Evolutionary conservation across 257 asterid species (phyloP).

Genomic region (Cruciata laevipes): DNA sequence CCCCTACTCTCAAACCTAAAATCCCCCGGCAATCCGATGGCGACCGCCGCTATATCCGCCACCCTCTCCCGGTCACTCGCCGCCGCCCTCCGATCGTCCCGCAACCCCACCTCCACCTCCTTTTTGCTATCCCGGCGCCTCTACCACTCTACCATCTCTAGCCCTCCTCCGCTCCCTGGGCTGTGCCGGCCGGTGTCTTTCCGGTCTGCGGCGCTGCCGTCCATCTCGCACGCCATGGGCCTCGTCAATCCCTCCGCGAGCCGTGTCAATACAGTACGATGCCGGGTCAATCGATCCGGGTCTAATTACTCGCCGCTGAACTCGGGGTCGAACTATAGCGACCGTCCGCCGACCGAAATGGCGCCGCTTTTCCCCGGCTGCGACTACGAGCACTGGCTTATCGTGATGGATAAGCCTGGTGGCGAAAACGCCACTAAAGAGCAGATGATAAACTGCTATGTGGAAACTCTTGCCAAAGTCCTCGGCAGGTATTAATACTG

Average conservation of each 20-base stretch:
- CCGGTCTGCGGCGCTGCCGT: conserved; percentile 21
- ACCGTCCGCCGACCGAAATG: conserved; percentile 91
- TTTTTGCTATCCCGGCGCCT: conserved; percentile 35
- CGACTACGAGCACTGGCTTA: conserved; percentile 96
- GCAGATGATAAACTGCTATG: conserved; percentile 87
- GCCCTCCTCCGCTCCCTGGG: conserved; percentile 40
- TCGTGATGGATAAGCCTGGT: conserved; percentile 95
- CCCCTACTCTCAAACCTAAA: conserved; percentile 1
- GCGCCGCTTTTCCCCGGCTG: conserved; percentile 97
- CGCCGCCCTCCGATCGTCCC: conserved; percentile 39
- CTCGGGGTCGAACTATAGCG: conserved; percentile 69
- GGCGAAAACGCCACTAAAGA: conserved; percentile 90
- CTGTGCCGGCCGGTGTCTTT: conserved; percentile 25
- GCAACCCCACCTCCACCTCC: conserved; percentile 24
- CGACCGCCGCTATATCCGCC: conserved; percentile 37
- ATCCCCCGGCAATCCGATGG: background rate
- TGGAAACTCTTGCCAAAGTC: conserved; percentile 73
- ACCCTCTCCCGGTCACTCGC: conserved; percentile 42
- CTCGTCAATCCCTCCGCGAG: conserved; percentile 17
- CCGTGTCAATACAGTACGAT: conserved; percentile 41
- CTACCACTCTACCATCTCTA: conserved; percentile 37
- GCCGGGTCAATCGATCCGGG: conserved; percentile 70
- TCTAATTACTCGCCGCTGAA: conserved; percentile 75
- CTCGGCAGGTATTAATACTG: conserved; percentile 54
- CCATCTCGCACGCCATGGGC: conserved; percentile 26